These are phyloP conservation scores for Sequoiadendron giganteum DNA, from an alignment of 75 land plant species.

Conservation along the genomic window DNA sequence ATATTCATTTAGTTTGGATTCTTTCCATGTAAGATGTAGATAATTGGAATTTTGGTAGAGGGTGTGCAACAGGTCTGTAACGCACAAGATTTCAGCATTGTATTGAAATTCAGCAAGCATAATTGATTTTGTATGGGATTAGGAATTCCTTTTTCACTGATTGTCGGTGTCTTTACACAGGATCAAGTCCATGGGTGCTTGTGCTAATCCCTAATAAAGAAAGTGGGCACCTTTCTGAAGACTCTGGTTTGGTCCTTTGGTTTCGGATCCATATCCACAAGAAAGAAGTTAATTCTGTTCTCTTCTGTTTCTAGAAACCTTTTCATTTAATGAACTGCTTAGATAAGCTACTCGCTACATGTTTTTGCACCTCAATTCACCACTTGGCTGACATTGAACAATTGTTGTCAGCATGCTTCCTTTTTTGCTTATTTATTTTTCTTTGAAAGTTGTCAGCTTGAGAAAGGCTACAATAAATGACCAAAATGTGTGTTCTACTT, in stretches of 20 bases:
- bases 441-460: not conserved
- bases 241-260: not conserved
- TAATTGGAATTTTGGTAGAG: not conserved
- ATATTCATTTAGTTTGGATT: not conserved
- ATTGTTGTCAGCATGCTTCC: not conserved
- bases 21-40: not conserved
- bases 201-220: not conserved
- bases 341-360: not conserved
- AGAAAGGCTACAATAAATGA: too few relatives aligned
- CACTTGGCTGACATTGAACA: not conserved
- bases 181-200: not conserved
- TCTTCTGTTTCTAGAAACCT: not conserved
- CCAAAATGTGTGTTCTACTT: too few relatives aligned
- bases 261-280: not conserved
- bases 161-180: not conserved
- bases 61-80: not conserved
- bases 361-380: not conserved
- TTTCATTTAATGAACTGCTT: not conserved
- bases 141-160: not conserved
- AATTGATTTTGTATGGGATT: not conserved
- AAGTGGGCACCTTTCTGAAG: not conserved
- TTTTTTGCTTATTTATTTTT: not conserved
- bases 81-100: not conserved
- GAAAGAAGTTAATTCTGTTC: not conserved
- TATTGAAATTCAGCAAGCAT: not conserved